Percentiles rank a stretch among this genome's conserved stretches.
These are phyloP conservation scores for Cutaneotrichosporon dermatis DNA, from an alignment of 1,284 basidiomycete genomes.

Conservation along the genomic window DNA sequence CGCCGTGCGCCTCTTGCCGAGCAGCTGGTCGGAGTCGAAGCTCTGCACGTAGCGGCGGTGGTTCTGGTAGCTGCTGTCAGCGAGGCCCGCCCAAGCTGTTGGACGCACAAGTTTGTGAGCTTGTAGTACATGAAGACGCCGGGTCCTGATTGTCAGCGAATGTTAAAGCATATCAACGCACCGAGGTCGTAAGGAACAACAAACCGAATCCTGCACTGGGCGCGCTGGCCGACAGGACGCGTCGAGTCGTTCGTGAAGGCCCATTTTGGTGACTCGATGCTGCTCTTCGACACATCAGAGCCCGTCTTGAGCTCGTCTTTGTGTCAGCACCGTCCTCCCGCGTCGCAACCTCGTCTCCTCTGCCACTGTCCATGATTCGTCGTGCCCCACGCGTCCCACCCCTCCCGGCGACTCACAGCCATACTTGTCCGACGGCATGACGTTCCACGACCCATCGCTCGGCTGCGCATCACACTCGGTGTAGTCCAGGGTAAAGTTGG, in stretches of 20 bases:
- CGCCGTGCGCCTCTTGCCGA: conserved; percentile 57
- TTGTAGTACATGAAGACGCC: conserved; percentile 95
- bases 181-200: conserved; percentile 71
- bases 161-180: conserved; percentile 11
- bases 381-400: too few relatives aligned
- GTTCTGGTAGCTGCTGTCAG: conserved; percentile 70
- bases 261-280: conserved; percentile 58
- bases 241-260: conserved; percentile 56
- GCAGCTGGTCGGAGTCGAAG: conserved; percentile 76
- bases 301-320: conserved; percentile 37
- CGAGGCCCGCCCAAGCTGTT: too few relatives aligned
- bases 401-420: conserved; percentile 64
- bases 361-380: too few relatives aligned
- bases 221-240: conserved; percentile 52
- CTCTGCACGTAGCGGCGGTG: conserved; percentile 97
- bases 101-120: conserved; percentile 73
- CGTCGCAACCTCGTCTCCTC: too few relatives aligned
- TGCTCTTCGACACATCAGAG: conserved; percentile 58
- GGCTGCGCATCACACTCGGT: conserved; percentile 75
- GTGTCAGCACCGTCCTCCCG: conserved; percentile 13
- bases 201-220: conserved; percentile 73
- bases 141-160: conserved; percentile 43
- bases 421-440: conserved; percentile 64
- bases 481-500: conserved; percentile 93
- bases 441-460: conserved; percentile 52